Conservation (phyloP, 352 stramenopile species). For the Albugo candida region DNA sequence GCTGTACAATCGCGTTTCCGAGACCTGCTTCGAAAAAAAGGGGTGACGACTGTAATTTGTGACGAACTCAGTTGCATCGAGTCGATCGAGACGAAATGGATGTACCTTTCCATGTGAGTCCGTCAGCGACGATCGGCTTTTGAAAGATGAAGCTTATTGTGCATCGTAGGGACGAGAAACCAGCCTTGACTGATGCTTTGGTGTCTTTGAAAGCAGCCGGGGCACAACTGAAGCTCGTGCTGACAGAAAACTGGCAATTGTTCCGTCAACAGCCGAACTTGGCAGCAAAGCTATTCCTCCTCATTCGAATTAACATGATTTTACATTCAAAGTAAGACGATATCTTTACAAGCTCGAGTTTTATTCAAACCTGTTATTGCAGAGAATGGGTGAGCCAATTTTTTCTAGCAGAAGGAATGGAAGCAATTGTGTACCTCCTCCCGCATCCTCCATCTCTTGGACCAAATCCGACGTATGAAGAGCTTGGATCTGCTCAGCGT, state of each 20-base stretch:
- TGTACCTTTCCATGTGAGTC: conserved; percentile 44
- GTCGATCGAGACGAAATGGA: conserved; percentile 39
- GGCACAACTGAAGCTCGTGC: conserved; percentile 13
- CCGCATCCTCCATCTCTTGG: neutral
- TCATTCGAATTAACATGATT: conserved; percentile 41
- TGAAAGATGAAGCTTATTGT: neutral
- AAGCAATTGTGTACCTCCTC: conserved; percentile 19
- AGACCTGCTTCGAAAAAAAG: conserved; percentile 16
- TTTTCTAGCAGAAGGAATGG: conserved; percentile 18
- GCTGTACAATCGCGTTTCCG: conserved; percentile 14
- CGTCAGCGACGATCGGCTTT: neutral
- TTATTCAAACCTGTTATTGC: neutral
- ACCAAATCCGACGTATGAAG: neutral
- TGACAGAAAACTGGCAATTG: too few relatives aligned
- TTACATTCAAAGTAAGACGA: conserved; percentile 19
- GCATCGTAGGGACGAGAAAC: neutral
- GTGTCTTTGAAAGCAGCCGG: neutral
- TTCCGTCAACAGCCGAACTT: conserved; percentile 25
- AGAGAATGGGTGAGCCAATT: conserved; percentile 42
- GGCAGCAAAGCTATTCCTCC: conserved; percentile 24
- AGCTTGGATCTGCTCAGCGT: neutral
- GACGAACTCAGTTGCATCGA: conserved; percentile 26
- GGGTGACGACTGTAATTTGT: conserved; percentile 10
- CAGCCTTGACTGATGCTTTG: neutral
- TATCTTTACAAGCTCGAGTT: neutral